These are phyloP conservation scores for Buddleja alternifolia DNA, from an alignment of 257 asterid genomes.

Conservation along the genomic window DNA sequence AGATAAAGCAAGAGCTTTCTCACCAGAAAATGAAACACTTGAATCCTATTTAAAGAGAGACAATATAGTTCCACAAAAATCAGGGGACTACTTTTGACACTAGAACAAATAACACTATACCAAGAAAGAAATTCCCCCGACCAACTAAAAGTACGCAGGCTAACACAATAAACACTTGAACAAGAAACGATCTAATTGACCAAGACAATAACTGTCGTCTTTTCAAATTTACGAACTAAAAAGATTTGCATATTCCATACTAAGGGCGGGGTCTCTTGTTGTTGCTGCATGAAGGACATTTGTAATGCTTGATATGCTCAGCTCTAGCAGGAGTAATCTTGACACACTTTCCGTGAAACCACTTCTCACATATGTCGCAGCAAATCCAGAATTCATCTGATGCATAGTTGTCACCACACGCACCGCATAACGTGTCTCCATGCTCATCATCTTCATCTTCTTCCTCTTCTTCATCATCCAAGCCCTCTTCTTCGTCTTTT, in stretches of 20 bases:
- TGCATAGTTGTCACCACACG: conserved; percentile 64
- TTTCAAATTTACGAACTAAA: conserved; percentile 22
- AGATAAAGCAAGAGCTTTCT: conserved; percentile 13
- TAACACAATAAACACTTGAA: conserved; percentile 23
- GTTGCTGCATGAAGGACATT: conserved; percentile 81
- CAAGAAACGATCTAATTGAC: conserved; percentile 25
- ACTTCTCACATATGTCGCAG: conserved; percentile 79
- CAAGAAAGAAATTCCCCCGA: conserved; percentile 28
- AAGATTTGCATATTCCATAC: conserved; percentile 2
- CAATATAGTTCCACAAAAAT: conserved; percentile 16
- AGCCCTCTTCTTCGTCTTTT: conserved; percentile 56
- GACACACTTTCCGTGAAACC: conserved; percentile 95
- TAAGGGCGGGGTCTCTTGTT: conserved; percentile 62
- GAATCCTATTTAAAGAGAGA: conserved; percentile 18
- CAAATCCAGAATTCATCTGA: conserved; percentile 82
- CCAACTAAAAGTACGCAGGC: conserved; percentile 31
- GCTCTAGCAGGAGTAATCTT: conserved; percentile 83
- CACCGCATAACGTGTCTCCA: conserved; percentile 72
- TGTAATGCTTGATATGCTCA: conserved; percentile 77
- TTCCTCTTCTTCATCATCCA: conserved; percentile 66
- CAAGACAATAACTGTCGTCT: conserved; percentile 19
- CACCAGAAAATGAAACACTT: conserved; percentile 10
- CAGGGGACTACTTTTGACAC: conserved; percentile 27
- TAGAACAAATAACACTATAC: conserved; percentile 33
- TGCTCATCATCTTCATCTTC: conserved; percentile 67